Conservation (phyloP, 306 rosid genomes). For the Cicer judaicum region DNA sequence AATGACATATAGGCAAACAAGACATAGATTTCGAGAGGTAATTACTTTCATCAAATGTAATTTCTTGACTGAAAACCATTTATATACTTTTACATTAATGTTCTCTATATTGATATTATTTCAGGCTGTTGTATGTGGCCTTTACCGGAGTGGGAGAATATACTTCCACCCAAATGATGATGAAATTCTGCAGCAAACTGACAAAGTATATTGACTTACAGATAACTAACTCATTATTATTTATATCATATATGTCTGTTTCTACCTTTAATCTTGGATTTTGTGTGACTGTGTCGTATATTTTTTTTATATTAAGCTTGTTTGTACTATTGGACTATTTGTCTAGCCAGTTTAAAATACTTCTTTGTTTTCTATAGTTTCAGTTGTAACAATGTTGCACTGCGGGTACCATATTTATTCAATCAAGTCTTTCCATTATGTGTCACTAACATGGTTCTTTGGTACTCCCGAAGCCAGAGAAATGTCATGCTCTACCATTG, state of each 20-base stretch:
- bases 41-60: conserved; percentile 35
- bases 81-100: conserved; percentile 30
- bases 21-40: conserved; percentile 76
- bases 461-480: too few species aligned
- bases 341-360: background rate
- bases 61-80: conserved; percentile 27
- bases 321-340: too few species aligned
- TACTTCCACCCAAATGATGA: conserved; percentile 83
- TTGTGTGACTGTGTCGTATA: background rate
- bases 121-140: conserved; percentile 93
- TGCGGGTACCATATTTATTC: too few species aligned
- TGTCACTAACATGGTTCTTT: too few species aligned
- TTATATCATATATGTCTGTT: conserved; percentile 9
- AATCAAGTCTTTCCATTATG: too few species aligned
- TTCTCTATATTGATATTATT: conserved; percentile 46
- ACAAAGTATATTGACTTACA: conserved; percentile 70
- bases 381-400: background rate
- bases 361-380: background rate
- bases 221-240: conserved; percentile 20
- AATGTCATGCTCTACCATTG: too few species aligned
- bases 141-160: conserved; percentile 80
- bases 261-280: conserved; percentile 25
- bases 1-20: conserved; percentile 65
- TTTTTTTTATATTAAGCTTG: too few species aligned
- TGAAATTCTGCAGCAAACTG: conserved; percentile 77